A percentile compares a stretch with the other conserved stretches of the same genome.
These are phyloP conservation scores for Aspergillus costaricaensis DNA, from an alignment of 2,329 filamentous ascomycete genomes.

Conservation along the genomic window DNA sequence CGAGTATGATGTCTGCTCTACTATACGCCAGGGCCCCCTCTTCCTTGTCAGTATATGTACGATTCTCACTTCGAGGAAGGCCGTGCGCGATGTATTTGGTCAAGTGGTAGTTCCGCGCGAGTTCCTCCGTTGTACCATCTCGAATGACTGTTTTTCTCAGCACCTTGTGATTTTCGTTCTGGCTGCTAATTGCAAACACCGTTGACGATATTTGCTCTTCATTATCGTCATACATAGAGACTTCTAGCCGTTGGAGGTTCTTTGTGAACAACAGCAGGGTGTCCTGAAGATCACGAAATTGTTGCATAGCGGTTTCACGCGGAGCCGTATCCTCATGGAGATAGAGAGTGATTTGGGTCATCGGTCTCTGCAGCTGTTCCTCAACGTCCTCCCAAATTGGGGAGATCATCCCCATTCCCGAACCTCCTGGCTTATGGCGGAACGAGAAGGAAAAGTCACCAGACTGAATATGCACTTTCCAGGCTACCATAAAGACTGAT, in stretches of 20 bases:
- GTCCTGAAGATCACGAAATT: conserved; percentile 37
- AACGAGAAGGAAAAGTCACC: conserved; percentile 42
- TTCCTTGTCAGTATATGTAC: conserved; percentile 7
- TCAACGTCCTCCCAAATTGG: conserved; percentile 37
- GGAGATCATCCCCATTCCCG: conserved; percentile 56
- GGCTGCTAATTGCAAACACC: conserved; percentile 1
- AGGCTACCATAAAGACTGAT: conserved; percentile 38
- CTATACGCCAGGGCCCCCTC: not conserved
- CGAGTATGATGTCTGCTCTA: conserved; percentile 45
- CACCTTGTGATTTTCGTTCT: not conserved
- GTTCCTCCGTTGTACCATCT: not conserved
- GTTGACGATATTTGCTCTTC: conserved; percentile 5
- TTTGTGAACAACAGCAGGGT: conserved; percentile 48
- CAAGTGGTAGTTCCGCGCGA: conserved; percentile 31
- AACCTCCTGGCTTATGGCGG: conserved; percentile 38
- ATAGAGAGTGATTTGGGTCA: conserved; percentile 44
- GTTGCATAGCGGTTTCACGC: conserved; percentile 10
- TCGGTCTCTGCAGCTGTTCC: not conserved
- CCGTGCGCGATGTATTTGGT: conserved; percentile 24
- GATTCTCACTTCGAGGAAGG: conserved; percentile 25
- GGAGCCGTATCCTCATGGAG: conserved; percentile 12
- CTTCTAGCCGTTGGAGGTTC: conserved; percentile 39
- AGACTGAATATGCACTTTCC: conserved; percentile 44
- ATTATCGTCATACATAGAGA: conserved; percentile 16
- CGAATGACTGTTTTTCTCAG: not conserved